Evolutionary conservation across 495 filamentous ascomycete species (phyloP).

Genomic region (Annulohypoxylon moriforme): DNA sequence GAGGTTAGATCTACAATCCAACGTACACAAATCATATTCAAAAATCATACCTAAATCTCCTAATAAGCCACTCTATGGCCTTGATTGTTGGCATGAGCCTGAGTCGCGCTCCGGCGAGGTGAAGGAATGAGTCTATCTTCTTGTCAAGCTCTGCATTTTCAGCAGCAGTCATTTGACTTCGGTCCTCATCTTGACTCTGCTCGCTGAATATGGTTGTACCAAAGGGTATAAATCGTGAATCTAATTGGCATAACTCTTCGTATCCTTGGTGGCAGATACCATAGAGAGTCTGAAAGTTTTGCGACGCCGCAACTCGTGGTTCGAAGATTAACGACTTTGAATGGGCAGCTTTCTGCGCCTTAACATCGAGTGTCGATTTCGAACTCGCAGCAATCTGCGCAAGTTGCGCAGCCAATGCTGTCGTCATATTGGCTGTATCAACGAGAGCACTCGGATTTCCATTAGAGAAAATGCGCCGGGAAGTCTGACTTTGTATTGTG

Average conservation of each 20-base stretch:
- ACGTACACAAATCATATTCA: not conserved
- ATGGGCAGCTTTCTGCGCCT: slow-evolving; percentile 87
- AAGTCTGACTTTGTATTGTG: not conserved
- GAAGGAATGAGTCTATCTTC: slow-evolving; percentile 82
- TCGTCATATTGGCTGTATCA: slow-evolving; percentile 68
- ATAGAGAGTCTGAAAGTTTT: slow-evolving; percentile 90
- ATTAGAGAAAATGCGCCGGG: slow-evolving; percentile 21
- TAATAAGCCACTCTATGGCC: slow-evolving; percentile 92
- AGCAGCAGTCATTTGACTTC: slow-evolving; percentile 79
- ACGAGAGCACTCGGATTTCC: slow-evolving; percentile 14
- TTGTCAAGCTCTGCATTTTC: slow-evolving; percentile 85
- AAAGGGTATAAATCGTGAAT: slow-evolving; percentile 77
- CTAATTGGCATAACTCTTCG: slow-evolving; percentile 86
- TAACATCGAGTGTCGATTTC: slow-evolving; percentile 83
- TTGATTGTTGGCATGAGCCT: slow-evolving; percentile 87
- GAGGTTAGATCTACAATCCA: slow-evolving; percentile 47
- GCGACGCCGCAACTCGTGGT: slow-evolving; percentile 77
- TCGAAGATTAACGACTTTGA: slow-evolving; percentile 94
- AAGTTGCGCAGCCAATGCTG: slow-evolving; percentile 82
- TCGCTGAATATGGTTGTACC: slow-evolving; percentile 83
- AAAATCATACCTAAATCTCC: slow-evolving; percentile 83
- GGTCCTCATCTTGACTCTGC: slow-evolving; percentile 87
- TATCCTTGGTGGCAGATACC: slow-evolving; percentile 88
- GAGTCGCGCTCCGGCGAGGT: slow-evolving; percentile 77
- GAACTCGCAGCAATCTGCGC: slow-evolving; percentile 82